These are phyloP conservation scores for Melaleuca alternifolia DNA, from an alignment of 345 rosid species.

Conservation along the genomic window DNA sequence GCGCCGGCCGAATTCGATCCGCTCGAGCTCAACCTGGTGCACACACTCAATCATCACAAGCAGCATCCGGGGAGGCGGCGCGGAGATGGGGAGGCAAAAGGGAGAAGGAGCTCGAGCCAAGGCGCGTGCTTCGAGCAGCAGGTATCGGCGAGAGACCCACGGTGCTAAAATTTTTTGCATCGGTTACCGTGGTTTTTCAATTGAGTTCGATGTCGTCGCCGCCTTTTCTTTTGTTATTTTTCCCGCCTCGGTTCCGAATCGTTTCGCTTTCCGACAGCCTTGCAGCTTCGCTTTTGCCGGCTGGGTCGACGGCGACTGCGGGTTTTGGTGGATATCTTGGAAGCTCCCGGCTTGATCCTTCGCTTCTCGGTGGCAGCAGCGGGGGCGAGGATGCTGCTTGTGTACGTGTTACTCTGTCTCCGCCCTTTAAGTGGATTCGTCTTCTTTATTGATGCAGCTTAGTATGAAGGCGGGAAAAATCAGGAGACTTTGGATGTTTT, in stretches of 20 bases:
- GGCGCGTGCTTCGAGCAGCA: conserved; percentile 96
- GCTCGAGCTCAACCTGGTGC: background rate
- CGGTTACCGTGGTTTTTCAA: too few species aligned
- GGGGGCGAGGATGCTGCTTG: conserved; percentile 33
- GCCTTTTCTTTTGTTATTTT: background rate
- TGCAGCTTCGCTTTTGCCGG: conserved; percentile 70
- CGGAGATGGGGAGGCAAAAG: conserved; percentile 65
- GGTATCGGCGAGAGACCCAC: conserved; percentile 19
- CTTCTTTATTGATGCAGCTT: background rate
- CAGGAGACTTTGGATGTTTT: background rate
- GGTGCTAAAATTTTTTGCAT: background rate
- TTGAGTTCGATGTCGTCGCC: background rate
- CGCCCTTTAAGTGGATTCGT: background rate
- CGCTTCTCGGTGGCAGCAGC: conserved; percentile 18
- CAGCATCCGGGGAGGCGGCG: background rate
- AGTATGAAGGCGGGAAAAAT: background rate
- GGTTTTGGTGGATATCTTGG: conserved; percentile 95
- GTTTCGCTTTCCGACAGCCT: conserved; percentile 17
- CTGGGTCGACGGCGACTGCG: conserved; percentile 48
- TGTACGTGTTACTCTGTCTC: background rate
- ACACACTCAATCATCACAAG: background rate
- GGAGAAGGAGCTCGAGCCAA: conserved; percentile 75
- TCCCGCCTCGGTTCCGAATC: background rate
- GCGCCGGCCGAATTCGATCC: background rate
- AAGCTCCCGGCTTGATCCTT: conserved; percentile 59